Base-by-base conservation (phyloP, 495 filamentous ascomycete species). In the Daldinia vernicosa region DNA sequence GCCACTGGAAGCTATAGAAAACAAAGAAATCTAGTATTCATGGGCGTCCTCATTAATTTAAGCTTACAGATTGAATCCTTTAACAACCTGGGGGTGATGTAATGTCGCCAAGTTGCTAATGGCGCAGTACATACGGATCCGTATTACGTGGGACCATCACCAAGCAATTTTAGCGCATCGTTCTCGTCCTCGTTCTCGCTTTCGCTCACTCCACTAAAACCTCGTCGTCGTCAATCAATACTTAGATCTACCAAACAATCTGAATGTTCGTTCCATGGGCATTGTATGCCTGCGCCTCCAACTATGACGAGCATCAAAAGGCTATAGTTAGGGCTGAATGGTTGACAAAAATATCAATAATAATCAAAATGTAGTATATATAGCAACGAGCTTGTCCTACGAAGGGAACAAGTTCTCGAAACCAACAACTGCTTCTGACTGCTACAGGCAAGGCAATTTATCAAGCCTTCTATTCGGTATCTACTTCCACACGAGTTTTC, bases 1-100 rank as follows among this genome's bases (percentile, higher is more conserved):
- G 80, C 80, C 82, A 3, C 55, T 81, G 35, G 45, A 75, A 45
- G 69, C 19, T 19, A 52, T 74, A 57, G 43, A 67, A 43, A 47
- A 35, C 37, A 64, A 28, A 32, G 26, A 64, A n/a, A 33, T 15
- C 15, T 12, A 58, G 43, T 24, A 9, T 47, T 24, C 1, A 24
- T 47, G 43, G 43, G 17, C 43, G 3, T 47, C 17, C 43, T 47
- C 43, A 24, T 47, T 22, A 22, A 47, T 47, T 47, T 24, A 47
- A 47, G 1, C 43, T 4, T 22, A 3, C 11, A 35, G 11, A 35
- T 35, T 35, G 3, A 35, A 35, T 35, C 32, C 11, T 3, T 35
- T 14, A 35, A 35, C 1, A 35, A 35, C 1, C 2, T 9, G 43
- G 43, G 43, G 9, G 19, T 47, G 17, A 19, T 19, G 43, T 22